Percentiles rank a stretch among this genome's conserved stretches.
Evolutionary conservation across 1,284 basidiomycete species (phyloP).

Genomic region (Pascua guehoae): DNA sequence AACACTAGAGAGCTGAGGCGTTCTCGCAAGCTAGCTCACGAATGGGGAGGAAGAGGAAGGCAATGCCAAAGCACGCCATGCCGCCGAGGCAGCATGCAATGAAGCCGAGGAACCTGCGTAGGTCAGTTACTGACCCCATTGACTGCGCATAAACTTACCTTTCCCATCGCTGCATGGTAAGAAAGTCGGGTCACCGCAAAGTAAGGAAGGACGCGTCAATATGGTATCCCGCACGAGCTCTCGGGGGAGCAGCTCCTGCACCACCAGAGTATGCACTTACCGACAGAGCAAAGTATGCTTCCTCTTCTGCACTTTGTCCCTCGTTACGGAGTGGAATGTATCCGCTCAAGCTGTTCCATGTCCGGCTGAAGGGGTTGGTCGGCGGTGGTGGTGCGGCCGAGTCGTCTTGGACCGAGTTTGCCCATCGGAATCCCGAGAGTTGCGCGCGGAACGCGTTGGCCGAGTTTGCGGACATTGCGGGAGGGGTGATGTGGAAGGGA

Average conservation of each 20-base stretch:
- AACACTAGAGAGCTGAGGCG: not conserved
- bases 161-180: slow-evolving; percentile 39
- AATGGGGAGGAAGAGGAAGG: slow-evolving; percentile 84
- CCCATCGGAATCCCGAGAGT: slow-evolving; percentile 71
- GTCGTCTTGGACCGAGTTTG: slow-evolving; percentile 68
- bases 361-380: slow-evolving; percentile 54
- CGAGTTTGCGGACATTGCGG: slow-evolving; percentile 26
- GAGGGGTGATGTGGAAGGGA: not conserved
- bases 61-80: slow-evolving; percentile 89
- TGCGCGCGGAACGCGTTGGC: slow-evolving; percentile 46
- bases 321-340: slow-evolving; percentile 84
- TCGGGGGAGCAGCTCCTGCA: no score
- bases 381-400: slow-evolving; percentile 54
- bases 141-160: slow-evolving; percentile 19
- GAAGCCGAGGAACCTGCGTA: slow-evolving; percentile 79
- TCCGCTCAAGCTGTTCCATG: slow-evolving; percentile 58
- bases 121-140: not conserved
- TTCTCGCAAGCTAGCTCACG: slow-evolving; percentile 31
- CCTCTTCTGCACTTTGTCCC: slow-evolving; percentile 87
- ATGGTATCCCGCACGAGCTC: not conserved
- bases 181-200: not conserved
- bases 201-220: not conserved
- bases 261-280: slow-evolving; percentile 49
- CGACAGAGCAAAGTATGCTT: slow-evolving; percentile 92
- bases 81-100: slow-evolving; percentile 84